Percentiles rank a stretch among this genome's conserved stretches.
Evolutionary conservation across 2,329 filamentous ascomycete genomes (phyloP).

Genomic region (Aspergillus sojae): DNA sequence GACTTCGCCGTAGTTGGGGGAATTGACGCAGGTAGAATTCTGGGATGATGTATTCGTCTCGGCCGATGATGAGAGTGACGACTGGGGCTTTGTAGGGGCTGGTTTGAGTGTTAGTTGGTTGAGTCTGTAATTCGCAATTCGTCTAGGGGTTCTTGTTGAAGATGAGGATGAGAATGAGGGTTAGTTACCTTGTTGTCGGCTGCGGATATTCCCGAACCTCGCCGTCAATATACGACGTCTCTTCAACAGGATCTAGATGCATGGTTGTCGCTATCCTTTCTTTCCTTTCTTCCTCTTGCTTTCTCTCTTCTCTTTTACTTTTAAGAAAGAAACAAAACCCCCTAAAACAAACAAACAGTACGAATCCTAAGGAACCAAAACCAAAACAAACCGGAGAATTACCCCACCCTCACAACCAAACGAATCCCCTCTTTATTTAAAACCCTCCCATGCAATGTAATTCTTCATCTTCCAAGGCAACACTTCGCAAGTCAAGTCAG

Average conservation of each 20-base stretch:
- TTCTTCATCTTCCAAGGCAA: not conserved
- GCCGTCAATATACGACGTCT: not conserved
- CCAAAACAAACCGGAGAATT: not conserved
- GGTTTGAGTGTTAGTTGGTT: not conserved
- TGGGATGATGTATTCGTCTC: not conserved
- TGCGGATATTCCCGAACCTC: not conserved
- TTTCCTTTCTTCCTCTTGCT: not conserved
- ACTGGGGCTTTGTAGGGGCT: constrained; percentile 7
- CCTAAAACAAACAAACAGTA: not conserved
- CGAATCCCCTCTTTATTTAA: not conserved
- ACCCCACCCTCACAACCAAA: no score
- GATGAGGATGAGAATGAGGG: not conserved
- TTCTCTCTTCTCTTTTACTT: not conserved
- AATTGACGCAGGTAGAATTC: constrained; percentile 7
- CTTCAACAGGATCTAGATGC: not conserved
- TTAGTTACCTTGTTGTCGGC: not conserved
- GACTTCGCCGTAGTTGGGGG: not conserved
- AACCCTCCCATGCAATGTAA: not conserved
- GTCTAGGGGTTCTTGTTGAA: no score
- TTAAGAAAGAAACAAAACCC: no score
- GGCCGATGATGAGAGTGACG: constrained; percentile 1
- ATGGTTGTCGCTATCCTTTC: not conserved
- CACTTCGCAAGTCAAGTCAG: not conserved
- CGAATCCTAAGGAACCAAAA: not conserved
- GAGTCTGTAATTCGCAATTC: not conserved